phyloP scores from a whole-genome alignment of 805 yeast species.

The Blastobotrys terrestris region DNA sequence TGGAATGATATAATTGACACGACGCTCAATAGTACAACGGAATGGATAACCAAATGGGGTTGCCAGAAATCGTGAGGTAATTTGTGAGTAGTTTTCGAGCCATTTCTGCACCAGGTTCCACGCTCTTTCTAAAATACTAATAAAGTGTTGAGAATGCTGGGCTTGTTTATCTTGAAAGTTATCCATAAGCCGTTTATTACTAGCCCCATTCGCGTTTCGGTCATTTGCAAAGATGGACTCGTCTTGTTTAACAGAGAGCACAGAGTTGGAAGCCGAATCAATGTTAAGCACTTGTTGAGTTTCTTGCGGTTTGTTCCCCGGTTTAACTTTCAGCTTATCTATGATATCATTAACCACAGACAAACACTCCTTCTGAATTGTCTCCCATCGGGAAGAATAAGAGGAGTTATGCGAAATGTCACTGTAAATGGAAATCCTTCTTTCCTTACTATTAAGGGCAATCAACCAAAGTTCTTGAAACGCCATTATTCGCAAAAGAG shows the following conservation, averaged over 20 bases:
- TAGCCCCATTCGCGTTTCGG: not conserved
- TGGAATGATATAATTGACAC: conserved; percentile 21
- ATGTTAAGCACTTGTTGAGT: conserved; percentile 4
- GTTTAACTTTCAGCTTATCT: conserved; percentile 4
- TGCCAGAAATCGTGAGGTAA: conserved; percentile 16
- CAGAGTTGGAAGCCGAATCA: not conserved
- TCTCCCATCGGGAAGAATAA: conserved; percentile 29
- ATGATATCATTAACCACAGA: conserved; percentile 15
- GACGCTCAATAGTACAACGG: conserved; percentile 29
- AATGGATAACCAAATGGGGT: conserved; percentile 30
- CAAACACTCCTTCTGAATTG: conserved; percentile 23
- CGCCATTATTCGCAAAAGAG: conserved; percentile 30
- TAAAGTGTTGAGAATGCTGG: conserved; percentile 17
- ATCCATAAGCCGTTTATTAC: conserved; percentile 16
- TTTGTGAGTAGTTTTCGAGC: conserved; percentile 6
- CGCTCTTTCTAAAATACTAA: conserved; percentile 10
- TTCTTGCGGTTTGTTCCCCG: conserved; percentile 4
- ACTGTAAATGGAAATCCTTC: conserved; percentile 32
- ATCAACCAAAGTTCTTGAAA: conserved; percentile 34
- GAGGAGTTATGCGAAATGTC: conserved; percentile 28
- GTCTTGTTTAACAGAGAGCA: conserved; percentile 5
- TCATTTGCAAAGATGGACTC: conserved; percentile 7
- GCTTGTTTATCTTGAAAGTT: conserved; percentile 24
- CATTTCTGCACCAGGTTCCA: not conserved
- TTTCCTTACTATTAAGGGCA: conserved; percentile 22